Evolutionary conservation across 192 early-diverging fungal genomes (phyloP).

Genomic region (Entomortierella parvispora): DNA sequence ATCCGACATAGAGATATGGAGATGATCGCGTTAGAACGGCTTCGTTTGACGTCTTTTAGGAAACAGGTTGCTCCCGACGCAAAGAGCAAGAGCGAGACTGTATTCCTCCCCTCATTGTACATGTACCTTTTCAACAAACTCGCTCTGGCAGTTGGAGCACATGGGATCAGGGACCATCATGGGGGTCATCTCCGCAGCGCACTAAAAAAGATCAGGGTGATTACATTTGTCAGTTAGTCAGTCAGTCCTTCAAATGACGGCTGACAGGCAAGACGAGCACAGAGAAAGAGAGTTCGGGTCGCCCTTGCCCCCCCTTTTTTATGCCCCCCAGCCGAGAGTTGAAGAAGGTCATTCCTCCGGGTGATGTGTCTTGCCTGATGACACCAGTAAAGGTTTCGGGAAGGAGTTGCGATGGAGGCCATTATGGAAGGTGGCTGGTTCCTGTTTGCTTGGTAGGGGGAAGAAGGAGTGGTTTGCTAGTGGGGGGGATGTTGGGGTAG

Average conservation of each 20-base stretch:
- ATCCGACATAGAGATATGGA: too few relatives aligned
- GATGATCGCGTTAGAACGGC: too few relatives aligned
- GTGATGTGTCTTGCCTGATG: conserved; percentile 30
- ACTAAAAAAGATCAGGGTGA: conserved; percentile 14
- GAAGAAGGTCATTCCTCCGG: too few relatives aligned
- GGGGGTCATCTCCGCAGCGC: conserved; percentile 41
- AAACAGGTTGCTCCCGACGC: too few relatives aligned
- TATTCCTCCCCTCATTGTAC: too few relatives aligned
- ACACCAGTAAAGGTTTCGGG: conserved; percentile 42
- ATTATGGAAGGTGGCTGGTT: background rate
- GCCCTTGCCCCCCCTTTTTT: too few relatives aligned
- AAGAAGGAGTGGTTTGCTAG: background rate
- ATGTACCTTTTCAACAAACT: conserved; percentile 91
- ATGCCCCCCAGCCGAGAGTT: too few relatives aligned
- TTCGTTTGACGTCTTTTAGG: too few relatives aligned
- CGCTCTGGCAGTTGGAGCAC: conserved; percentile 77
- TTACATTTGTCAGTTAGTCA: background rate
- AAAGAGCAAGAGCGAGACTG: too few relatives aligned
- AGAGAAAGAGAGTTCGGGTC: too few relatives aligned
- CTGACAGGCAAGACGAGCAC: too few relatives aligned
- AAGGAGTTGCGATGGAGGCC: background rate
- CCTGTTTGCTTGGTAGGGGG: too few relatives aligned
- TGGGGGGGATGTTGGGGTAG: background rate
- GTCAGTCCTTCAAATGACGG: conserved; percentile 11
- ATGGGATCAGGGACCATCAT: conserved; percentile 81